Base-by-base conservation (phyloP, 176 grass and related monocot genomes). In the Aegilops sharonensis region DNA sequence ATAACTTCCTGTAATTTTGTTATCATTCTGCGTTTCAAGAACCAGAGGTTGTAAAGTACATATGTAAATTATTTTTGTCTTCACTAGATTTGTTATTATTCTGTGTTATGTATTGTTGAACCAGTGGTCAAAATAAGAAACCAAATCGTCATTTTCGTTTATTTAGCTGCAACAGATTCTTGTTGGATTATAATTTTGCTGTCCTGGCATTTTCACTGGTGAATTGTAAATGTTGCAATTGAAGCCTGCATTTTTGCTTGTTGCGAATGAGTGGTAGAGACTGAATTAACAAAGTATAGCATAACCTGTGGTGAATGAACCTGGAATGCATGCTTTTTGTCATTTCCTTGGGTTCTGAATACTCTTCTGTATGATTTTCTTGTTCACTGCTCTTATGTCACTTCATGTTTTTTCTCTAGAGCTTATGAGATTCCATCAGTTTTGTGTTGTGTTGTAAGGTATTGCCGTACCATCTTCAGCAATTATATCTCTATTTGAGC, bases 21-120 rank as follows among this genome's bases (percentile, higher is more conserved):
- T 37, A 34, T 34, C 75, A 50, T 73, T 79, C 11, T 80, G 77
- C 48, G 14, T 72, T 81, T 86, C 36, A 52, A 8, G 2, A 63
- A 24, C 31, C 24, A 78, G 1, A 65, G n/a, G 43, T 64, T 42
- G 13, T 40, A 24, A 70, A 8, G 17, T 17, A 75, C 27, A 73
- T 39, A 1, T 61, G 4, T 67, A 21, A 8, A 23, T 68, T 3
- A 4, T 30, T 77, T 72, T 48, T 37, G 20, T 84, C 17, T 52
- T 40, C 21, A 54, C 5, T 64, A 50, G 4, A 7, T 70, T 4
- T 36, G 47, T 5, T 34, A 50, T 50, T 12, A 50, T 50, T 50
- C 0, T 14, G 47, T 48, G 9, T 61, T 64, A 18, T 11, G 3
- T 88, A 29, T 79, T 83, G 15, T 78, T 37, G 36, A 70, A 70